Conservation (phyloP, 768 basidiomycete species). For the Kwoniella dendrophila region DNA sequence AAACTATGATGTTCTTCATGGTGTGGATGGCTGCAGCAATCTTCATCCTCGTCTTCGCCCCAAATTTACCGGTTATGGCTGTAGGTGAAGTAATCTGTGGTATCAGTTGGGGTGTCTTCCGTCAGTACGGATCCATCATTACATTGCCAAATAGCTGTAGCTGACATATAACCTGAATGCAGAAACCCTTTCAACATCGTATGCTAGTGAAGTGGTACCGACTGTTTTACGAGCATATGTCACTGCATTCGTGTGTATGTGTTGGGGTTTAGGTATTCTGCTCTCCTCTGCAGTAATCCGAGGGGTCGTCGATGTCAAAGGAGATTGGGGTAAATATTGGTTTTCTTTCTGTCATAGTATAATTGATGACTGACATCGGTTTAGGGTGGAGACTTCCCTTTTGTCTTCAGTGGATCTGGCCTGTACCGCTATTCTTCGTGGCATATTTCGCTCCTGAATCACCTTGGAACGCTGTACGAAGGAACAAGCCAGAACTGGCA, state of each 20-base stretch:
- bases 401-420: constrained; percentile 44
- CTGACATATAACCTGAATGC: background rate
- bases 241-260: constrained; percentile 42
- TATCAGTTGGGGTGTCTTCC: constrained; percentile 51
- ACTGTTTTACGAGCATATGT: constrained; percentile 43
- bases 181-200: constrained; percentile 45
- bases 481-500: constrained; percentile 35
- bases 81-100: constrained; percentile 43
- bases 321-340: constrained; percentile 33
- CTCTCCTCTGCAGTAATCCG: constrained; percentile 39
- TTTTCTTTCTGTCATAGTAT: background rate
- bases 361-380: background rate
- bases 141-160: background rate
- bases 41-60: constrained; percentile 34
- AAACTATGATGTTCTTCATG: constrained; percentile 34
- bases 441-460: constrained; percentile 46
- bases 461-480: constrained; percentile 46
- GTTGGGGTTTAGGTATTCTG: constrained; percentile 45
- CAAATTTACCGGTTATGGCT: constrained; percentile 29
- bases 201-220: constrained; percentile 47
- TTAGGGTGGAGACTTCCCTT: constrained; percentile 37
- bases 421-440: constrained; percentile 34
- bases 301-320: constrained; percentile 22
- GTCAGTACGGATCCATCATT: background rate
- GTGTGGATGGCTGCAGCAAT: constrained; percentile 35